Percentiles rank a stretch among this genome's conserved stretches.
These are phyloP conservation scores for Pyronema domesticum DNA, from an alignment of 495 filamentous ascomycete genomes.

Conservation along the genomic window DNA sequence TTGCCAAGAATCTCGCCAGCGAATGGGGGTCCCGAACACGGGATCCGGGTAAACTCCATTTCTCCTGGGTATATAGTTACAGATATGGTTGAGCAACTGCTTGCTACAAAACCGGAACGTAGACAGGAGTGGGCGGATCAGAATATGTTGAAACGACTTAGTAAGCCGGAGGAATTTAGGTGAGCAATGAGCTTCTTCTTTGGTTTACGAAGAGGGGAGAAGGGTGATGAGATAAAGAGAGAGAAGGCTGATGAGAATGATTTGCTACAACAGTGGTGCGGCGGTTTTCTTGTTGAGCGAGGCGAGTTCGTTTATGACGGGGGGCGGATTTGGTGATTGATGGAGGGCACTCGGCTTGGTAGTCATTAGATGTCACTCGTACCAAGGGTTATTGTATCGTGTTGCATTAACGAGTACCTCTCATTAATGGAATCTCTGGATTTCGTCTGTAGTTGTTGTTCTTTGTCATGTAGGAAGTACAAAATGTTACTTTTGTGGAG, in stretches of 20 bases:
- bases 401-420: too few relatives aligned
- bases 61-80: constrained; percentile 92
- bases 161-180: constrained; percentile 61
- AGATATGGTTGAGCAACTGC: constrained; percentile 70
- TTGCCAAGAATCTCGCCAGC: constrained; percentile 64
- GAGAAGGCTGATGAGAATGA: neutral
- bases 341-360: constrained; percentile 70
- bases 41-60: constrained; percentile 88
- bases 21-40: constrained; percentile 67
- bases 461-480: too few relatives aligned
- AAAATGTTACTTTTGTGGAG: too few relatives aligned
- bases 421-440: too few relatives aligned
- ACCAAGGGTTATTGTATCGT: too few relatives aligned
- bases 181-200: too few relatives aligned
- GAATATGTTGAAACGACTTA: constrained; percentile 76
- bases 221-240: too few relatives aligned
- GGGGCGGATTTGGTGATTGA: constrained; percentile 63
- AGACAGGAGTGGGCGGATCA: constrained; percentile 61
- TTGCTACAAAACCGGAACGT: constrained; percentile 51
- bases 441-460: too few relatives aligned
- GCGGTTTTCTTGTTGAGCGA: constrained; percentile 75
- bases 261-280: constrained; percentile 32
- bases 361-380: constrained; percentile 7
- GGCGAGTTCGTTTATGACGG: constrained; percentile 77
- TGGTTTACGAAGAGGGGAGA: too few relatives aligned